Evolutionary conservation across 1,139 yeast species (phyloP), one percentile per base, ranked within the genome.

Genomic region (Geotrichum macrosporum): DNA sequence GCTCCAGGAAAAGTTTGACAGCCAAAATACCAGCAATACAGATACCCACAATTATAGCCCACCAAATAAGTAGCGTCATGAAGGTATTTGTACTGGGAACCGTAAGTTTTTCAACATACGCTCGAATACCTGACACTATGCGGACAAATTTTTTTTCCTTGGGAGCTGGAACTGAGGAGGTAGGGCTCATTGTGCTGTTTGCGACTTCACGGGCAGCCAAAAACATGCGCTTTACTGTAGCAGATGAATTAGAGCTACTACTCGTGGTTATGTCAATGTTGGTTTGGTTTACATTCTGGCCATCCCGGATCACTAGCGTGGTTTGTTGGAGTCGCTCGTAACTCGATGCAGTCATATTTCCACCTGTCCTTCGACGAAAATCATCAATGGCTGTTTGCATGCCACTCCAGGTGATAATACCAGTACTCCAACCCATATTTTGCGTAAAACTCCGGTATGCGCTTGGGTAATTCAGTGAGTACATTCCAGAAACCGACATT

Each of bases 381-480:
- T 39, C 41, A 52, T 65, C 69, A 44, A 65, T 61, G 15, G 57
- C 47, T 6, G 33, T 37, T 53, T 65, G 68, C 55, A 65, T 48
- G 2, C 58, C 58, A 10, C 45, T 47, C 67, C 68, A 65, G 10
- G 63, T 55, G 26, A 64, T 54, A 41, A 61, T 53, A 5, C 66
- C 66, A 10, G 55, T 48, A 10, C 63, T 55, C 69, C 69, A 65
- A 16, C 63, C 66, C 34, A 65, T 56, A 48, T 66, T 65, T 30
- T 58, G 57, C 6, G 66, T 49, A 44, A 65, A 65, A 30, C 57
- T 51, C 33, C 61, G 52, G 46, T 64, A 65, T 1, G 64, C 60
- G 4, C 53, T 46, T 5, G 69, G 69, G 47, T 64, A 65, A 20
- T 56, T 50, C 22, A 65, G 54, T 5, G 66, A 56, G 47, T 63